Evolutionary conservation across 352 stramenopile species (phyloP).

Genomic region (Pythium brachiatum): DNA sequence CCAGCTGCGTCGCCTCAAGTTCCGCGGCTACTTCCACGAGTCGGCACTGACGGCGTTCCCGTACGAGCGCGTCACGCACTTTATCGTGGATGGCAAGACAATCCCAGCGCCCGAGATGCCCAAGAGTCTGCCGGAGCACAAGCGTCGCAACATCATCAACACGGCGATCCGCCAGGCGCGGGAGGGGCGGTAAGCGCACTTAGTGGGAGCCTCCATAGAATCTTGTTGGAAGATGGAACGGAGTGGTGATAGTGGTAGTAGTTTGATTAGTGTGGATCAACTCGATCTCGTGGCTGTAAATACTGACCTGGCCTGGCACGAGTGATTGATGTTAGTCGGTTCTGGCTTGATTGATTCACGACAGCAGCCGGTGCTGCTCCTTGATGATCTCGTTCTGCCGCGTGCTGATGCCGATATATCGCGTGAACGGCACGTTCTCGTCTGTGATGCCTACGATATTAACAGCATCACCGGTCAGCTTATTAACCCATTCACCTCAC

Average conservation of each 20-base stretch:
- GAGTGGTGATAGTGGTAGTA: not conserved
- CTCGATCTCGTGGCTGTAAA: not conserved
- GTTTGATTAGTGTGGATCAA: not conserved
- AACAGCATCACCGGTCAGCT: too few species aligned
- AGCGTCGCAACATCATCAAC: slow-evolving; percentile 67
- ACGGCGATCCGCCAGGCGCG: slow-evolving; percentile 64
- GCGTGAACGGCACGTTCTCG: slow-evolving; percentile 57
- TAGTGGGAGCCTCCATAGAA: too few species aligned
- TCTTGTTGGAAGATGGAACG: too few species aligned
- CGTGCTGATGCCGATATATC: slow-evolving; percentile 76
- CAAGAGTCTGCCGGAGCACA: slow-evolving; percentile 61
- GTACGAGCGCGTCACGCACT: slow-evolving; percentile 84
- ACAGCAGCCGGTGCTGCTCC: slow-evolving; percentile 69
- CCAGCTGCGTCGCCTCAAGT: slow-evolving; percentile 69
- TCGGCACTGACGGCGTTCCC: slow-evolving; percentile 57
- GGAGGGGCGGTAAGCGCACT: slow-evolving; percentile 17
- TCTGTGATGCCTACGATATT: slow-evolving; percentile 42
- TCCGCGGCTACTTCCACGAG: slow-evolving; percentile 76
- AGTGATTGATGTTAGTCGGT: not conserved
- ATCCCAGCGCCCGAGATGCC: slow-evolving; percentile 65
- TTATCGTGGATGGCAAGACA: slow-evolving; percentile 77
- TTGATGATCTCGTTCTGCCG: slow-evolving; percentile 75
- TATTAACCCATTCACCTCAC: too few species aligned
- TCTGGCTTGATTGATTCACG: slow-evolving; percentile 23
- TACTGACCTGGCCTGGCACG: not conserved